Percentiles rank a stretch among this genome's conserved stretches.
These are phyloP conservation scores for Lentinula boryana DNA, from an alignment of 768 basidiomycete genomes.

Conservation along the genomic window DNA sequence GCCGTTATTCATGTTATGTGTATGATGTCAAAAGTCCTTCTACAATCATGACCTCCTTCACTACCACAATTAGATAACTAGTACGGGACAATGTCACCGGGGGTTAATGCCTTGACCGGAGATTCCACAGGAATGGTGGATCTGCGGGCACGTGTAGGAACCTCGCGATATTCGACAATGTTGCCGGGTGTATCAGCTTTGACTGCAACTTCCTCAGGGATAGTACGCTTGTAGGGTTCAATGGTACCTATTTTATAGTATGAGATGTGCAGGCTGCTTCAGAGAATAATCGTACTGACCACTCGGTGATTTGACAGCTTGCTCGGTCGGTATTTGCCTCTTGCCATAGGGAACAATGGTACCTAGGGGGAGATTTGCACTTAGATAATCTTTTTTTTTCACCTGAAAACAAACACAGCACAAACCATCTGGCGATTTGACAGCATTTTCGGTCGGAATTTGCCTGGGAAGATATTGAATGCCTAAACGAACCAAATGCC, in stretches of 20 bases:
- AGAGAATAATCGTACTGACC: background rate
- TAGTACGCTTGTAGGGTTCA: conserved; percentile 15
- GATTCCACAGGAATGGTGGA: conserved; percentile 3
- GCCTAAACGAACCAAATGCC: background rate
- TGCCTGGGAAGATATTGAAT: background rate
- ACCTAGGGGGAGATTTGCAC: background rate
- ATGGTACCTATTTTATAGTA: conserved; percentile 16
- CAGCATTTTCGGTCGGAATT: conserved; percentile 25
- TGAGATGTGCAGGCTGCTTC: conserved; percentile 18
- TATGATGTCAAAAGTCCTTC: conserved; percentile 7
- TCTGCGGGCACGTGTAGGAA: background rate
- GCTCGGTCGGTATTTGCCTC: background rate
- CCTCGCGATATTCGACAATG: conserved; percentile 2
- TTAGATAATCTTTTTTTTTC: background rate
- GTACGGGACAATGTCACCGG: conserved; percentile 10
- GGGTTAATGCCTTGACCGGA: background rate
- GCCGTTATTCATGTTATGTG: background rate
- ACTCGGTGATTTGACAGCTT: background rate
- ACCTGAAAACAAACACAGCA: conserved; percentile 16
- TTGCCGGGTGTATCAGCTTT: conserved; percentile 3
- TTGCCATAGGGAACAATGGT: conserved; percentile 18
- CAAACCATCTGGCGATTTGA: conserved; percentile 27
- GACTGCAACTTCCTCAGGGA: background rate
- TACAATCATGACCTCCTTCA: background rate
- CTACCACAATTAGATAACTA: background rate